Base-by-base conservation (phyloP, 441 rosid species). In the Pelargonium australe region DNA sequence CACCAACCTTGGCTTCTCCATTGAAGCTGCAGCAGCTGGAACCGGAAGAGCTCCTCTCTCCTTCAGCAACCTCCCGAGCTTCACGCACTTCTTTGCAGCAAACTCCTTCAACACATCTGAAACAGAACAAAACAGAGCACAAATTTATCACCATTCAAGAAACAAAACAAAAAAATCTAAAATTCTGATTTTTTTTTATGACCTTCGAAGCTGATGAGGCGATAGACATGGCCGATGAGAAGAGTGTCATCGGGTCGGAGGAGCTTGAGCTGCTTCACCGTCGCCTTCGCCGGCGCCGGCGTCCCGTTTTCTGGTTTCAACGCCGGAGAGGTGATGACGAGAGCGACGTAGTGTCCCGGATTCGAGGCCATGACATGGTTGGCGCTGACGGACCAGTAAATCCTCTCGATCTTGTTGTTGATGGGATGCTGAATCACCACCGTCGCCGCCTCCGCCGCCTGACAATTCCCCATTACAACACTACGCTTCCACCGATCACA, bases 301-400 rank as follows among this genome's bases (percentile, higher is more conserved):
- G 72, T 5, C 2, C 89, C 91, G 43, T 83, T 80, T 44, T 82
- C 89, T 45, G 73, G 73, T 64, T 63, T 83, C 60, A 75, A 7
- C 1, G 80, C 72, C 0, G 90, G 80, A 17, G 92, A 86, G 17
- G 86, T 60, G n/a, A 82, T 85, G 37, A 92, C 78, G 63, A 86
- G 84, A 3, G 98, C 96, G 13, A 92, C 98, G 63, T 92, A 92
- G 73, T 90, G 85, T 5, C 96, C 95, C 1, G 98, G 96, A 65
- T 92, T 86, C 0, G 87, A 79, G 60, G 66, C 77, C 96, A 92
- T 92, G 73, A 88, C 78, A 55, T 88, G 83, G 23, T 79, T 83
- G 37, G 95, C 98, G 8, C 80, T 84, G 4, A 92, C 86, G 6
- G 96, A 89, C 86, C 89, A 86, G 68, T 88, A 86, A 72, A 92